Evolutionary conservation across 257 asterid genomes (phyloP), one percentile per base, ranked within the genome.

Genomic region (Eustoma russellianum): DNA sequence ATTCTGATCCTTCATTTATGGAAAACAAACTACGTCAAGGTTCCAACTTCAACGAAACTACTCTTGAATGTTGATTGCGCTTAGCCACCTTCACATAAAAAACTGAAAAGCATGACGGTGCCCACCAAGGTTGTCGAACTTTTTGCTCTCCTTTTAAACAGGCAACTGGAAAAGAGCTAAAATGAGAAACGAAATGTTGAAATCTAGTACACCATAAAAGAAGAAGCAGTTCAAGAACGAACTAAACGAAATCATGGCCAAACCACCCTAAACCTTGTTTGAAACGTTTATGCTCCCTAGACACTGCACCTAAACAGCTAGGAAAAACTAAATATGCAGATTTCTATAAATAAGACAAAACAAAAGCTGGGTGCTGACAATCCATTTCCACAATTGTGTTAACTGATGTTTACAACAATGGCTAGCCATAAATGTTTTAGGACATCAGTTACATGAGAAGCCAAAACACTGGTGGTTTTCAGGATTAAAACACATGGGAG

Each of bases 131-230:
- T 66, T 81, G 70, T 15, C 84, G 90, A 14, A 88, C 80, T 70
- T 77, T 92, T 70, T 92, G 97, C 73, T 92, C 98, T 68, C 98
- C 98, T 75, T 88, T 92, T 81, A 92, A 81, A 83, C 98, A 91
- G 46, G 98, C 98, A 75, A 91, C 98, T 91, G 52, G 48, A 59
- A 11, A 48, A 44, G 33, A 15, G 56, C 9, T 3, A n/a, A 16
- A 14, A 47, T 35, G 17, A 17, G 5, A 33, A 9, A 44, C 34
- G 13, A 46, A 46, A 45, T 16, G 11, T 33, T 33, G 46, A 33
- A 57, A 30, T 17, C 46, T 9, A 28, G n/a, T 24, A 4, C 30
- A 24, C 30, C 30, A 24, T 24, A 24, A 24, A 24, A 2, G 30
- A 24, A 24, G 30, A 24, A 24, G 30, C 30, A 24, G 30, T 2